These are phyloP conservation scores for Gymnopilus junonius DNA, from an alignment of 768 basidiomycete genomes.

Conservation along the genomic window DNA sequence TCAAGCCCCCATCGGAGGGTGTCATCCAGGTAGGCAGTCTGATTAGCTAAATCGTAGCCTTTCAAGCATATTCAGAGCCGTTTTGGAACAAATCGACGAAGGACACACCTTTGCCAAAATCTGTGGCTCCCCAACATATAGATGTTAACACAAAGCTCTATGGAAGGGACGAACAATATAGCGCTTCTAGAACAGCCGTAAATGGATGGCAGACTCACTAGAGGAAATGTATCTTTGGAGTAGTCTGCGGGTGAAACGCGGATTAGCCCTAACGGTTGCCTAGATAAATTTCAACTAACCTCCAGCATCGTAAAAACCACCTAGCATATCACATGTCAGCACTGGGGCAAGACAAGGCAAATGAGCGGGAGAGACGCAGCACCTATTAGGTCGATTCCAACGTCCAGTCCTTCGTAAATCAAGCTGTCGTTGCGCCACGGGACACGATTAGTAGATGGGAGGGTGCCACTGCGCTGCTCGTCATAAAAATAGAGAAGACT, in stretches of 20 bases:
- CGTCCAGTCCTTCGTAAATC: constrained; percentile 76
- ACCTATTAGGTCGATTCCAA: constrained; percentile 75
- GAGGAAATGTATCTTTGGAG: constrained; percentile 85
- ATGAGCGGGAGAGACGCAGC: not conserved
- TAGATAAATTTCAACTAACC: constrained; percentile 45
- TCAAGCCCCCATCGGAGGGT: constrained; percentile 91
- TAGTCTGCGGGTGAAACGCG: constrained; percentile 56
- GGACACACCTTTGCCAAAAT: constrained; percentile 74
- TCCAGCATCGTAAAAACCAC: constrained; percentile 93
- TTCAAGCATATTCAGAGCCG: not conserved
- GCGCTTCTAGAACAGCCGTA: not conserved
- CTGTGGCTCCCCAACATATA: constrained; percentile 88
- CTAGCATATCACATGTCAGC: constrained; percentile 24
- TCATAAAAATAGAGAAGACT: constrained; percentile 90
- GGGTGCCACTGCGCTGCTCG: constrained; percentile 81
- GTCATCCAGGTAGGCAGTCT: constrained; percentile 89
- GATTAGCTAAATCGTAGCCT: constrained; percentile 86
- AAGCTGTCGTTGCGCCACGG: constrained; percentile 88
- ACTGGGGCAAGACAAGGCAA: not conserved
- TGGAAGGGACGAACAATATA: not conserved
- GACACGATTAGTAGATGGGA: constrained; percentile 73
- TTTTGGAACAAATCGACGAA: not conserved
- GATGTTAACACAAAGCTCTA: constrained; percentile 86
- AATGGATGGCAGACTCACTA: constrained; percentile 51
- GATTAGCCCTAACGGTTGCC: not conserved